Evolutionary conservation across 495 filamentous ascomycete species (phyloP).

Genomic region (Hypoxylon subgilvum): DNA sequence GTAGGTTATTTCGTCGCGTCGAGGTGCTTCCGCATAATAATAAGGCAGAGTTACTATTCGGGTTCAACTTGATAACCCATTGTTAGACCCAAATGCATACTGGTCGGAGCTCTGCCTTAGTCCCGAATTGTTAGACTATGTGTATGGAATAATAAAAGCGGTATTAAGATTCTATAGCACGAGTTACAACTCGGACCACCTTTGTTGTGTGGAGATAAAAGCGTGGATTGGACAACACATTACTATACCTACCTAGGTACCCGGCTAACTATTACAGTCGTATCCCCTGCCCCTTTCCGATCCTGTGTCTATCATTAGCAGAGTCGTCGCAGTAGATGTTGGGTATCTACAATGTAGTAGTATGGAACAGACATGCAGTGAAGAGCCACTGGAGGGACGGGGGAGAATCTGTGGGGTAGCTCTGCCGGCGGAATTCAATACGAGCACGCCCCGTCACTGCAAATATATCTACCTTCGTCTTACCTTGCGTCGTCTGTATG

Average conservation of each 20-base stretch:
- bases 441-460: conserved; percentile 11
- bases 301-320: conserved; percentile 11
- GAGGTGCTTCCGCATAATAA: too few relatives aligned
- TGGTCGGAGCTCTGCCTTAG: conserved; percentile 4
- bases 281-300: conserved; percentile 20
- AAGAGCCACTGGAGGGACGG: too few relatives aligned
- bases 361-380: not conserved
- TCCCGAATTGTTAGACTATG: conserved; percentile 10
- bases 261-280: conserved; percentile 5
- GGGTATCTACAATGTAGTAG: too few relatives aligned
- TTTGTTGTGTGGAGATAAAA: conserved; percentile 15
- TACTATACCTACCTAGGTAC: not conserved
- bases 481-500: too few relatives aligned
- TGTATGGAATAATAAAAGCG: conserved; percentile 22
- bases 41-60: not conserved
- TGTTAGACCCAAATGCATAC: conserved; percentile 1
- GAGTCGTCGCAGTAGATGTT: too few relatives aligned
- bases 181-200: conserved; percentile 15
- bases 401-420: conserved; percentile 20
- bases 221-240: conserved; percentile 28
- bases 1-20: not conserved
- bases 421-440: conserved; percentile 11
- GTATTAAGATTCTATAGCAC: conserved; percentile 25
- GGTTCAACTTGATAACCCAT: conserved; percentile 18
- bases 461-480: too few relatives aligned